phyloP scores from a whole-genome alignment of 2,329 filamentous ascomycete genomes.

The Chalaropsis ovoidea region DNA sequence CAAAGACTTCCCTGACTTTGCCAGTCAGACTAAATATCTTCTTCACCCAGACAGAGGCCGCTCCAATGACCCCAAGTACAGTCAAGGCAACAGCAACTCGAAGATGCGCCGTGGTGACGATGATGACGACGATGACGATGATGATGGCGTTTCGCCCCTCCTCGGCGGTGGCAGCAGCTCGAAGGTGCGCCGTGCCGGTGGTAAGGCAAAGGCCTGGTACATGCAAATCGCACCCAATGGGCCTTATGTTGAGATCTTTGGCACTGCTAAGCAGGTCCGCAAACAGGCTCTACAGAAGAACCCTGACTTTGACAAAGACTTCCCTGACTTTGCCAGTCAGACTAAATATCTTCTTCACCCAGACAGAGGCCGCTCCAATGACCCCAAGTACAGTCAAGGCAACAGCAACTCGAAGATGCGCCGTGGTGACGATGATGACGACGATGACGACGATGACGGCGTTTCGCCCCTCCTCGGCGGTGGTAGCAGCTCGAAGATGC shows the following conservation, averaged over 20 bases:
- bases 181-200: not conserved
- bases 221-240: not conserved
- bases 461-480: no score
- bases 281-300: conserved; percentile 22
- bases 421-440: not conserved
- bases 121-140: no score
- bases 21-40: not conserved
- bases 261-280: not conserved
- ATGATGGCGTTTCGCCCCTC: no score
- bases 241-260: not conserved
- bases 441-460: no score
- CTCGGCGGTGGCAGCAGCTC: not conserved
- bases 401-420: not conserved
- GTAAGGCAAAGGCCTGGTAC: not conserved
- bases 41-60: not conserved
- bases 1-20: conserved; percentile 23
- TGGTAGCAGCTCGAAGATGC: not conserved
- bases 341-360: not conserved
- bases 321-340: conserved; percentile 16
- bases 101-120: not conserved
- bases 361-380: not conserved
- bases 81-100: not conserved
- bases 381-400: not conserved
- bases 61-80: not conserved
- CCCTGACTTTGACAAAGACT: conserved; percentile 27